Evolutionary conservation across 345 rosid genomes (phyloP).

Genomic region (Viola odorata): DNA sequence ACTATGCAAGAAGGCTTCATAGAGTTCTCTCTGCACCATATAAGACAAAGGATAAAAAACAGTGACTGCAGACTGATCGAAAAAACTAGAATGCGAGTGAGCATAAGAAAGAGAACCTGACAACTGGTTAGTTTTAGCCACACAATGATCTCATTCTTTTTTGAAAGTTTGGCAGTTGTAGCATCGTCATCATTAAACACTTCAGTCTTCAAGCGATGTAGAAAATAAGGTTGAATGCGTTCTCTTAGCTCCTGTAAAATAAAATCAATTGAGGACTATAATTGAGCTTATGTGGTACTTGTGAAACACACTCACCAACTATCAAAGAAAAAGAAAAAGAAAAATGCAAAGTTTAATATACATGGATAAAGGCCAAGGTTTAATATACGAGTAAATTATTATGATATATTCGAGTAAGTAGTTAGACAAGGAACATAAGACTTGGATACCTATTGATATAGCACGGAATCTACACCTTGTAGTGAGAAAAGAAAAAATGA

Average conservation of each 20-base stretch:
- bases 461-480: too few relatives aligned
- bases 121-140: slow-evolving; percentile 83
- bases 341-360: not conserved
- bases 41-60: not conserved
- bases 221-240: slow-evolving; percentile 82
- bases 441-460: too few relatives aligned
- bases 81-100: too few relatives aligned
- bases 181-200: slow-evolving; percentile 60
- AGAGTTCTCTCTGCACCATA: slow-evolving; percentile 62
- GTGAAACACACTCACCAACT: not conserved
- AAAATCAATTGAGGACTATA: not conserved
- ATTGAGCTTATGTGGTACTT: not conserved
- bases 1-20: slow-evolving; percentile 87
- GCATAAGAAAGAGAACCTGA: slow-evolving; percentile 51
- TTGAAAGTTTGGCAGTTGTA: slow-evolving; percentile 61
- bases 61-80: too few relatives aligned
- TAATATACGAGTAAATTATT: not conserved
- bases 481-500: not conserved
- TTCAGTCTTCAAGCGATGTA: slow-evolving; percentile 87
- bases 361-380: too few relatives aligned
- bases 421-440: too few relatives aligned
- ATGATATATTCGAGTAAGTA: too few relatives aligned
- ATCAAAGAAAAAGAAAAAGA: not conserved
- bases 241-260: slow-evolving; percentile 70
- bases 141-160: slow-evolving; percentile 83